Evolutionary conservation across 2,329 filamentous ascomycete genomes (phyloP), one percentile per base, ranked within the genome.

Genomic region (Beauveria rudraprayagi): DNA sequence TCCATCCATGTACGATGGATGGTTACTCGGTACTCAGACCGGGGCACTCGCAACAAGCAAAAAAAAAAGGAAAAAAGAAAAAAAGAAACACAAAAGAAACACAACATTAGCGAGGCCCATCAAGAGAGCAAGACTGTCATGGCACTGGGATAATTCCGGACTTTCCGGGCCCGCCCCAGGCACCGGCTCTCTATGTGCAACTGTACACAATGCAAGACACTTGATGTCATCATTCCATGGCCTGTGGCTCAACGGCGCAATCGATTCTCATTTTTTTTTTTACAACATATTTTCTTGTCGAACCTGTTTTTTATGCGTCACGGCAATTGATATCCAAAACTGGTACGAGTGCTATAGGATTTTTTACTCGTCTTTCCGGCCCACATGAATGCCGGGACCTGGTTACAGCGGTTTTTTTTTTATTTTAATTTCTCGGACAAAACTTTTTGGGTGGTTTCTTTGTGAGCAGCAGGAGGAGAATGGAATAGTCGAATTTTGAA

Each of bases 311-410:
- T 55, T 17, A 62, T 53, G 51, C 34, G 55, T n/a, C 24, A 56
- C 51, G 55, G 52, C 55, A 55, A 54, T 56, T 62, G 56, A 60
- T 22, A 22, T 22, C 22, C 59, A 63, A 30, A 30, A 46, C 43
- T 40, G 55, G 60, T 30, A 60, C 41, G 52, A 52, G 51, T 52
- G 60, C 48, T 46, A 6, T 44, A 26, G 53, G 57, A 62, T 62
- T 60, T 22, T 54, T 22, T 40, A 19, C 52, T 48, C 19, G 60
- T 62, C 48, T 54, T 58, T 47, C 26, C 37, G 61, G 47, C 61
- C 41, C 22, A 48, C 14, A 50, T 19, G 14, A 41, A 17, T 8
- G 4, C 17, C 24, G 46, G 10, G 44, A 28, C 5, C 34, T 22
- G 8, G 9, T 24, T 56, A n/a, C 11, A 6, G 28, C 53, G 11